Evolutionary conservation across 768 basidiomycete species (phyloP), one percentile per base, ranked within the genome.

Genomic region (Lactarius indigo): DNA sequence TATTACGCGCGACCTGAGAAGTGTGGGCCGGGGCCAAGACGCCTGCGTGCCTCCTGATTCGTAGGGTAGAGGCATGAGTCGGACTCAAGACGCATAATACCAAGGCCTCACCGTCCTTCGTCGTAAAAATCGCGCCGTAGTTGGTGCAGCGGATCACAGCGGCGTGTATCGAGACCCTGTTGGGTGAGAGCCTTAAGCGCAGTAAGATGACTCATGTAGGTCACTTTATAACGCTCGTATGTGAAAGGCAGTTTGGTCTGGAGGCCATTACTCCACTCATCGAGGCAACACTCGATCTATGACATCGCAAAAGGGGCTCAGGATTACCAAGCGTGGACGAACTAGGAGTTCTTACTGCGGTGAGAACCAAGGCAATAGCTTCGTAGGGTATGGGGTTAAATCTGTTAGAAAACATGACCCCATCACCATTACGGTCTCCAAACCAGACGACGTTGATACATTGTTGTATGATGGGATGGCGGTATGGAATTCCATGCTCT

Each of bases 321-420:
- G 33, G 31, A 7, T 64, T 30, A 18, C 33, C 35, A 17, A 9
- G 35, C 9, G 35, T n/a, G 6, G 31, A 37, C 2, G 17, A n/a
- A 12, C 5, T 39, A 2, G n/a, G 13, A 20, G 8, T 35, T 31
- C 52, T 56, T 60, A 60, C 54, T 23, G 30, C 59, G 4, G 59
- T 17, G 17, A 65, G 52, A 12, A 60, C 52, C 28, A 61, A 26
- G 1, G 64, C 41, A 10, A 55, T 26, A 13, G 52, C 63, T 37
- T 64, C 63, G 63, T 64, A 64, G 23, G 63, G 63, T 15, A 64
- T 57, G 2, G 63, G 63, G 56, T n/a, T 35, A 23, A 64, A 57
- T 26, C 57, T 42, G 13, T 57, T 47, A 31, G 31, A 3, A 56
- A 64, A 64, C 63, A 42, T 64, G 28, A 47, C 33, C 6, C 57